Percentiles rank a stretch among this genome's conserved stretches.
phyloP scores from a whole-genome alignment of 192 early-diverging fungal species.

The Rhizoclosmatium sp. region DNA sequence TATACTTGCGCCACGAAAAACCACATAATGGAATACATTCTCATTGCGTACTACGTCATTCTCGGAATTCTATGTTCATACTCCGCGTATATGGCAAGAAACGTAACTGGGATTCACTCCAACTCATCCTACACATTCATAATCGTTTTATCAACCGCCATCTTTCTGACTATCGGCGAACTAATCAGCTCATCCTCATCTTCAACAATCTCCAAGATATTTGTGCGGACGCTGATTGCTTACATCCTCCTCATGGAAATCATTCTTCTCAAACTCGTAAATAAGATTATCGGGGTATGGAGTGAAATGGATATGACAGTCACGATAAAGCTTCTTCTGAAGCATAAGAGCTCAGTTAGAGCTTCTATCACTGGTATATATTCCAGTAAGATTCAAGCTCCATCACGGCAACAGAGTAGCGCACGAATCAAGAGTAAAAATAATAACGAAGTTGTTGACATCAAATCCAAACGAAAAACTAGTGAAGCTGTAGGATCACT shows the following conservation, averaged over 20 bases:
- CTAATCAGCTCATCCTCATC: too few relatives aligned
- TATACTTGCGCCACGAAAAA: not conserved
- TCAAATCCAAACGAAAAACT: too few relatives aligned
- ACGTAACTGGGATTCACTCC: not conserved
- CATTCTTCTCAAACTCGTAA: not conserved
- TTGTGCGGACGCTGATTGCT: not conserved
- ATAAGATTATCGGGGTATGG: not conserved
- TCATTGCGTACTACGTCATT: not conserved
- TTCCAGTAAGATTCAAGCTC: too few relatives aligned
- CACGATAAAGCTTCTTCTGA: too few relatives aligned
- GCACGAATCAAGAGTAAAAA: too few relatives aligned
- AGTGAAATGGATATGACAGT: not conserved
- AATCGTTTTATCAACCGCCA: not conserved
- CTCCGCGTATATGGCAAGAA: not conserved
- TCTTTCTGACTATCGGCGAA: not conserved
- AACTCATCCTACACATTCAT: not conserved
- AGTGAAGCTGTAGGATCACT: too few relatives aligned
- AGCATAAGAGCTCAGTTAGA: too few relatives aligned
- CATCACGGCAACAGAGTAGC: too few relatives aligned
- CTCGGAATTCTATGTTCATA: not conserved
- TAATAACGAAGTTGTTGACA: too few relatives aligned
- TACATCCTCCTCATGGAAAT: not conserved
- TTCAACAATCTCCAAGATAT: too few relatives aligned
- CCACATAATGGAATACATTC: not conserved
- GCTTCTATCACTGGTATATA: too few relatives aligned